A percentile compares a stretch with the other conserved stretches of the same genome.
Evolutionary conservation across 495 filamentous ascomycete genomes (phyloP).

Genomic region (Podospora pseudocomata): DNA sequence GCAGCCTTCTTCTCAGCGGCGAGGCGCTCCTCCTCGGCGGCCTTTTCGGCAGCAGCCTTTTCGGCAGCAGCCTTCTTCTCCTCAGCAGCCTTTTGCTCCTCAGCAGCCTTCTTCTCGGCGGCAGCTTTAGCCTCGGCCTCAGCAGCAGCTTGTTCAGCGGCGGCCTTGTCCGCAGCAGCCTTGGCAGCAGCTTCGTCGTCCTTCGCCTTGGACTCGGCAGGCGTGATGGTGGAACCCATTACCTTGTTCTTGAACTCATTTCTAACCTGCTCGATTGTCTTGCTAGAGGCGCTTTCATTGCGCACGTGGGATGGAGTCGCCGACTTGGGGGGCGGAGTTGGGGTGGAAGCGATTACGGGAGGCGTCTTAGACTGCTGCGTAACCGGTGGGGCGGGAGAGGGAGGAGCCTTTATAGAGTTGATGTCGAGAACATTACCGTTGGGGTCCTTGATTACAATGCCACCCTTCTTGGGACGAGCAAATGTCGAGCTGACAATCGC

Average conservation of each 20-base stretch:
- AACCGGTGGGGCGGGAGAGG: constrained; percentile 47
- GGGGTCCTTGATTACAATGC: constrained; percentile 74
- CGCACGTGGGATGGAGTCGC: constrained; percentile 44
- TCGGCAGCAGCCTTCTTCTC: constrained; percentile 41
- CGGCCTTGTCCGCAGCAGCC: constrained; percentile 29
- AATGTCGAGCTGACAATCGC: constrained; percentile 57
- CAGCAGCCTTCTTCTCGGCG: constrained; percentile 41
- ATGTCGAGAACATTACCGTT: constrained; percentile 59
- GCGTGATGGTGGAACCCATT: constrained; percentile 29
- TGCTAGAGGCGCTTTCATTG: constrained; percentile 44
- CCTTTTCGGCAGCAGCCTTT: constrained; percentile 45
- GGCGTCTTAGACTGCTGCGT: constrained; percentile 51
- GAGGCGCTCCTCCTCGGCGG: constrained; percentile 55
- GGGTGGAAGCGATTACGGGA: constrained; percentile 49
- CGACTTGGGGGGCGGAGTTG: constrained; percentile 50
- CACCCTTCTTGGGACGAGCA: constrained; percentile 59
- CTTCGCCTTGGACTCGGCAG: constrained; percentile 35
- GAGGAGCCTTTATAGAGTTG: constrained; percentile 35
- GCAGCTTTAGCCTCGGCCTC: constrained; percentile 39
- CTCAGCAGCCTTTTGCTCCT: constrained; percentile 39
- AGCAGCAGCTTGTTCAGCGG: constrained; percentile 45
- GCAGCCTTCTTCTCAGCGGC: constrained; percentile 51
- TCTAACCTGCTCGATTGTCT: constrained; percentile 49
- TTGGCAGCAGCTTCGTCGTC: constrained; percentile 49
- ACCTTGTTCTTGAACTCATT: constrained; percentile 52